Base-by-base conservation (phyloP, 164 flowering plant genomes). In the Stephania japonica region DNA sequence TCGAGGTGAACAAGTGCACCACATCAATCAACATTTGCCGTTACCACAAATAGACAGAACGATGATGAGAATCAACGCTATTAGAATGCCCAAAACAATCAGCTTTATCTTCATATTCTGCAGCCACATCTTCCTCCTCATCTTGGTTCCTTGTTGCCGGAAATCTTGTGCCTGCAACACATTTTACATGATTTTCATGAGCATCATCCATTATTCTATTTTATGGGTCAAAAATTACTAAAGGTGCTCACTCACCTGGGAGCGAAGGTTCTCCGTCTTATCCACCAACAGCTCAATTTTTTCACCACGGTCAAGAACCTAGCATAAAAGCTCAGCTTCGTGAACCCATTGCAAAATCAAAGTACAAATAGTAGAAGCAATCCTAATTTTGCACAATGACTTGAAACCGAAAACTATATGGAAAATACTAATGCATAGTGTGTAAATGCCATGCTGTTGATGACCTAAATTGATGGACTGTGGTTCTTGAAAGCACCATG, bases 271-370 rank as follows among this genome's bases (percentile, higher is more conserved):
- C 77, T 93, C 97, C 13, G 95, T 91, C 81, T 91, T 93, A 81
- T 93, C 97, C 77, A 93, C 95, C 72, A 91, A 78, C 68, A 93
- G 83, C 85, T 93, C 98, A 76, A 91, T 93, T 75, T 91, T 93
- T 80, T 91, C 98, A 67, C 97, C 97, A 80, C 98, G 93, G 70
- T 93, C 98, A 69, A 91, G 95, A 77, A 93, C 98, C 98, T 93
- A 66, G 62, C 18, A 56, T 0, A 56, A 56, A 56, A 14, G 5
- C 1, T 10, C 5, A 56, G 62, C 18, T 56, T 56, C 19, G 23
- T 56, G 16, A 56, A 19, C 62, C n/a, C 61, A 16, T 13, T 16
- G 18, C 18, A 4, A 56, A 16, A 56, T 16, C 2, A 56, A 19
- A 19, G 61, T 56, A 56, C 19, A 56, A 32, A 32, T n/a, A 56